Evolutionary conservation across 1,284 basidiomycete species (phyloP).

Genomic region (Salmacisia buchloeana): DNA sequence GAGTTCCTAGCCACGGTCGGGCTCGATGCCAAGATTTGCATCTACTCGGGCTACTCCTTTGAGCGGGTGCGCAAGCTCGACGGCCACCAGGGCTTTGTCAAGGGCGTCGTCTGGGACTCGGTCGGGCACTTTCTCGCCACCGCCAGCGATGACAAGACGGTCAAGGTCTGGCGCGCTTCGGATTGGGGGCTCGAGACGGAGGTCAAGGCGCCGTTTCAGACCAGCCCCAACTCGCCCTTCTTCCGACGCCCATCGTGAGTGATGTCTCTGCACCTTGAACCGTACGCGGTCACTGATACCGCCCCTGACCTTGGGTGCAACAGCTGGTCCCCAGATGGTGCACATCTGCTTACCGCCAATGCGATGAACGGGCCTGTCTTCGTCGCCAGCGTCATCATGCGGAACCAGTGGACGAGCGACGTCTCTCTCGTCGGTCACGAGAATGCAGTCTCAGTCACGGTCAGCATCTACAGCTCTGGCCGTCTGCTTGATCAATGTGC

Average conservation of each 20-base stretch:
- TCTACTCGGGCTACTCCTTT: conserved; percentile 61
- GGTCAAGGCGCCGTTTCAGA: conserved; percentile 81
- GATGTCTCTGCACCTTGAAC: no score
- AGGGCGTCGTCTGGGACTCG: conserved; percentile 97
- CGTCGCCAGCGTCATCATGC: conserved; percentile 86
- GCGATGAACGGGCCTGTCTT: conserved; percentile 97
- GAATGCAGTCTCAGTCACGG: conserved; percentile 85
- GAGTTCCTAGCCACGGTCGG: conserved; percentile 85
- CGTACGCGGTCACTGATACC: not conserved
- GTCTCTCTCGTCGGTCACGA: conserved; percentile 87
- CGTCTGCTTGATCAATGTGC: not conserved
- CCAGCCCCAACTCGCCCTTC: conserved; percentile 90
- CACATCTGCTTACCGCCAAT: conserved; percentile 91
- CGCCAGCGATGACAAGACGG: conserved; percentile 88
- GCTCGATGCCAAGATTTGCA: conserved; percentile 79
- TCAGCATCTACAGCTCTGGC: not conserved
- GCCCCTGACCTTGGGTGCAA: not conserved
- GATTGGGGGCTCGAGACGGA: conserved; percentile 83
- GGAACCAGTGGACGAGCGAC: conserved; percentile 58
- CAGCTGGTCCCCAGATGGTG: conserved; percentile 99
- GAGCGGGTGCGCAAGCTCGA: conserved; percentile 68
- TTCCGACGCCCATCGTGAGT: conserved; percentile 79
- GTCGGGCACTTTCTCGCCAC: conserved; percentile 77
- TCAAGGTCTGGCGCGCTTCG: conserved; percentile 91
- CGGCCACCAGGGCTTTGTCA: conserved; percentile 90